Conservation (phyloP, 2,329 filamentous ascomycete genomes). For the Stagonosporopsis tanaceti region DNA sequence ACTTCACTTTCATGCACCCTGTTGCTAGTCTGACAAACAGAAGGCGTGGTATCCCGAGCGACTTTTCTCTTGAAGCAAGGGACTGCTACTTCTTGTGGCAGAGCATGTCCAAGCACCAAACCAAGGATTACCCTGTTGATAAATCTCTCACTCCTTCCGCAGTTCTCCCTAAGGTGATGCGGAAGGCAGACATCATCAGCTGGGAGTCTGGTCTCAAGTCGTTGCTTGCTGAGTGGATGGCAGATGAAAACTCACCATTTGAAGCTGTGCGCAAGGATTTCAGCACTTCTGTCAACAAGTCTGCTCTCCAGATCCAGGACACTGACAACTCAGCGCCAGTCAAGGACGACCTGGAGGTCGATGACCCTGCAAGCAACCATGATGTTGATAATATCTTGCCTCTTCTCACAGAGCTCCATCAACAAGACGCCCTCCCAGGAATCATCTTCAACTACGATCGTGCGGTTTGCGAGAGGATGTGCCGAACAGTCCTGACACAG, state of each 20-base stretch:
- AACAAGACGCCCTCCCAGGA: constrained; percentile 72
- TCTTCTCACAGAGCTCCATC: constrained; percentile 67
- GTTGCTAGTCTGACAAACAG: constrained; percentile 69
- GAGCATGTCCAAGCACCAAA: constrained; percentile 67
- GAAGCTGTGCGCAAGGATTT: constrained; percentile 58
- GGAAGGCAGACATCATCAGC: constrained; percentile 69
- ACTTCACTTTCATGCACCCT: constrained; percentile 71
- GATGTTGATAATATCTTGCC: constrained; percentile 61
- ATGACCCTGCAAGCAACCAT: constrained; percentile 35
- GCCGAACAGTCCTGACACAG: constrained; percentile 59
- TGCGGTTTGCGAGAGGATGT: constrained; percentile 67
- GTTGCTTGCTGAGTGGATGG: constrained; percentile 68
- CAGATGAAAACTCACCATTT: constrained; percentile 61
- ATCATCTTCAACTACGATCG: constrained; percentile 82
- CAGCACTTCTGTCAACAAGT: constrained; percentile 28
- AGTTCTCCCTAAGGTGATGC: constrained; percentile 62
- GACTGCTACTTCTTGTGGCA: constrained; percentile 74
- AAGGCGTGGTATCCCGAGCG: constrained; percentile 69
- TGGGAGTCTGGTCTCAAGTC: constrained; percentile 72
- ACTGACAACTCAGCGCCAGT: constrained; percentile 15
- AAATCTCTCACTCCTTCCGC: constrained; percentile 59
- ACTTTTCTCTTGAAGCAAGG: constrained; percentile 73
- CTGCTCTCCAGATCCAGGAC: constrained; percentile 12
- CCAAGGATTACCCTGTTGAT: constrained; percentile 59
- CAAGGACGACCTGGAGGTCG: constrained; percentile 26